Percentiles rank a stretch among this genome's conserved stretches.
phyloP scores from a whole-genome alignment of 306 rosid species.

The Rubus parviflorus region DNA sequence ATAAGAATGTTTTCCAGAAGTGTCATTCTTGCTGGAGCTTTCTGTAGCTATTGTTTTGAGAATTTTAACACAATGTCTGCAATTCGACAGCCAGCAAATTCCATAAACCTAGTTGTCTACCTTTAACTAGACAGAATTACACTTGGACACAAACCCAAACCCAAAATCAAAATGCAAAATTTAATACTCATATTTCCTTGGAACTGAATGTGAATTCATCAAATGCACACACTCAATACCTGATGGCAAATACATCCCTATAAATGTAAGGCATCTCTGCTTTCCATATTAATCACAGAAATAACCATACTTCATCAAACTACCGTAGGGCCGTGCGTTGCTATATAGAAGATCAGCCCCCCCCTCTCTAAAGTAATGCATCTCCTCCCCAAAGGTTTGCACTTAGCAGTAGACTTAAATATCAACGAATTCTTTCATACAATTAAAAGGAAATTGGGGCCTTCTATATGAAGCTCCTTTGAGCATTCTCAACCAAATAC shows the following conservation, averaged over 20 bases:
- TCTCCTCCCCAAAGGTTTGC: not conserved
- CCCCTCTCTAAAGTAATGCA: not conserved
- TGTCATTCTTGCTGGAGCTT: not conserved
- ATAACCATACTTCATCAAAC: not conserved
- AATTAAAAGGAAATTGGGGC: not conserved
- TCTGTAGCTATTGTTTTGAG: not conserved
- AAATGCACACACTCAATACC: not conserved
- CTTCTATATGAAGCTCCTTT: not conserved
- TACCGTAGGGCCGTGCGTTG: not conserved
- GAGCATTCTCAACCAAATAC: conserved; percentile 1
- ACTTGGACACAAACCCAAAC: not conserved
- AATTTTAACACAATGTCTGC: not conserved
- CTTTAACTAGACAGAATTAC: not conserved
- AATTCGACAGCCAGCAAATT: not conserved
- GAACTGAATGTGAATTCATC: not conserved
- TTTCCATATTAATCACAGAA: not conserved
- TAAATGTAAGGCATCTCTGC: not conserved
- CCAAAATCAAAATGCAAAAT: not conserved
- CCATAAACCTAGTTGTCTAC: not conserved
- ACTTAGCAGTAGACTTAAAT: not conserved
- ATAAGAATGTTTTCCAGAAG: not conserved
- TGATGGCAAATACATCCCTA: not conserved
- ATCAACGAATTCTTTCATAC: not conserved
- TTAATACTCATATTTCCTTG: not conserved
- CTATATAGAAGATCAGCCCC: not conserved